Evolutionary conservation across 108 stramenopile species (phyloP), one percentile per base, ranked within the genome.

Genomic region (Nitzschia palea): DNA sequence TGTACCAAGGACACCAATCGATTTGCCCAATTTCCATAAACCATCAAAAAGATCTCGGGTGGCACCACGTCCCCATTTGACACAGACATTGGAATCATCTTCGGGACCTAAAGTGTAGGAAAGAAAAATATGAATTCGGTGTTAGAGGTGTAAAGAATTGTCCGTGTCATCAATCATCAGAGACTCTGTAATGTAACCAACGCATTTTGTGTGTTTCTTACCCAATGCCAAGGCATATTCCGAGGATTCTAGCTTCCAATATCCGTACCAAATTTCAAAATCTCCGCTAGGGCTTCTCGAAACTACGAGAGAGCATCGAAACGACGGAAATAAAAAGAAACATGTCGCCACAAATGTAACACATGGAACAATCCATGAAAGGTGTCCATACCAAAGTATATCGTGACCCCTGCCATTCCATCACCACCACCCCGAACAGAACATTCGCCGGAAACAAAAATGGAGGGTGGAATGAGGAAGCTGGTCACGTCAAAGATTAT

Each of bases 291-390:
- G 15, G 15, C 35, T 37, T 18, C 26, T 44, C 10, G 62, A 44
- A 47, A 63, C 36, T 22, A 44, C 27, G 6, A 63, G 47, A 8
- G 44, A 63, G 36, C 62, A 63, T 12, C 44, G 23, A 32, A 63
- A 63, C 3, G 62, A 22, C 2, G 62, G 35, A 45, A 37, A 63
- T 4, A 44, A 29, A 32, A 63, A 63, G 62, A 63, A 63, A 6
- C 29, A 34, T 12, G 58, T 59, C 18, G 31, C 58, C 4, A 59
- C 35, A 20, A 59, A 34, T n/a, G 34, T 40, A 9, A 59, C 31
- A 2, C 35, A 12, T 20, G 58, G 58, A 40, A 59, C 15, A 59
- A 59, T 59, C 34, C 36, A 59, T 17, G 58, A 59, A 35, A 59
- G 58, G 33, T 59, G 58, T 10, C 58, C 58, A 20, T 59, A 59